phyloP scores from a whole-genome alignment of 768 basidiomycete genomes.

The Mycena rebaudengoi region DNA sequence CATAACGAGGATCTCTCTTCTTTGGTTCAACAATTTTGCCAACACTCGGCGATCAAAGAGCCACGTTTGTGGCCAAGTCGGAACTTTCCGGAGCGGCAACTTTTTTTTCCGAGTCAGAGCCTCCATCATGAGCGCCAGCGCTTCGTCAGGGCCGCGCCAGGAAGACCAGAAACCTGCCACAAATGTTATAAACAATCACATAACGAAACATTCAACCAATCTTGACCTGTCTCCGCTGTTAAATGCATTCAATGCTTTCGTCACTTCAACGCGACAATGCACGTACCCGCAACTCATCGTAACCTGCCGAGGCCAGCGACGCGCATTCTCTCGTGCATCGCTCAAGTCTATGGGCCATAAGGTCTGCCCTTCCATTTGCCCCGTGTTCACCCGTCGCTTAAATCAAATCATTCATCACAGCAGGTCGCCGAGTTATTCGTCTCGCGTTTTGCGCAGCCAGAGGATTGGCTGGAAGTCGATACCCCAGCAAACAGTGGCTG shows the following conservation, averaged over 20 bases:
- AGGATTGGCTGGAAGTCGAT: background rate
- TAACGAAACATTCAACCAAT: background rate
- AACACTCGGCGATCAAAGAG: too few species aligned
- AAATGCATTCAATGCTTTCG: conserved; percentile 6
- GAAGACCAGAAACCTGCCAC: too few species aligned
- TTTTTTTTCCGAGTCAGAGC: too few species aligned
- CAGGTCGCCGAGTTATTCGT: conserved; percentile 6
- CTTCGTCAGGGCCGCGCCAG: too few species aligned
- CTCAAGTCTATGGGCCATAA: background rate
- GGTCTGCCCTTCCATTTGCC: background rate
- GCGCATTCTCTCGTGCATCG: conserved; percentile 4
- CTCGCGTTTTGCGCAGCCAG: conserved; percentile 1
- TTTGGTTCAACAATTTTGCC: too few species aligned
- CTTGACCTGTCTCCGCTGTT: conserved; percentile 1
- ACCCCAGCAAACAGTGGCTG: background rate
- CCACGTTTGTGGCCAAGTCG: too few species aligned
- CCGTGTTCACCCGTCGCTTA: background rate
- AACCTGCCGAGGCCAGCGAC: conserved; percentile 1
- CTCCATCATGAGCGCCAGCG: too few species aligned
- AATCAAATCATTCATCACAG: conserved; percentile 1
- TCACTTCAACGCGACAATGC: conserved; percentile 12
- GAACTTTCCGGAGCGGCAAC: too few species aligned
- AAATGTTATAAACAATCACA: too few species aligned
- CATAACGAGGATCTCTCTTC: too few species aligned
- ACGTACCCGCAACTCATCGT: conserved; percentile 16